Percentiles rank a stretch among this genome's conserved stretches.
These are phyloP conservation scores for Passiflora organensis DNA, from an alignment of 345 rosid species.

Conservation along the genomic window DNA sequence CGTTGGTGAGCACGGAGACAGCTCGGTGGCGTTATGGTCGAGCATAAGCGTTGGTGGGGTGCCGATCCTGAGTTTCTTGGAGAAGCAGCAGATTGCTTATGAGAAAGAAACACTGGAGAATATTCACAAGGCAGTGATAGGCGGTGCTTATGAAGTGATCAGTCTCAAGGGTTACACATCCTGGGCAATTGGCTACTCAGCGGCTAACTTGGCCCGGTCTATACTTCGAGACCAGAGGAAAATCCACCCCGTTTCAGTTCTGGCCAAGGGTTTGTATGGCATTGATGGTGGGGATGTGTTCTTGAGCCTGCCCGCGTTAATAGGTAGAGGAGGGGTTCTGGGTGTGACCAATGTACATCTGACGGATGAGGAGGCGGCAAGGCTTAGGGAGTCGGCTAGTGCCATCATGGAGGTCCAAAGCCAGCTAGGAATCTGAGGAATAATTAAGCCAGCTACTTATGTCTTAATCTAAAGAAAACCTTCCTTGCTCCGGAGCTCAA, in stretches of 20 bases:
- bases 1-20: slow-evolving; percentile 93
- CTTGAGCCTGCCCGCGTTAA: slow-evolving; percentile 78
- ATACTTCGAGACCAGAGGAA: slow-evolving; percentile 79
- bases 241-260: slow-evolving; percentile 86
- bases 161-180: slow-evolving; percentile 87
- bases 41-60: slow-evolving; percentile 91
- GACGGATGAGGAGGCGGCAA: slow-evolving; percentile 54
- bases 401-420: slow-evolving; percentile 62
- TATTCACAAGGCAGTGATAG: slow-evolving; percentile 61
- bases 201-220: slow-evolving; percentile 64
- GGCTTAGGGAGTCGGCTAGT: slow-evolving; percentile 62
- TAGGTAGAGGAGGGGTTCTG: slow-evolving; percentile 68
- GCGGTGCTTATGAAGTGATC: slow-evolving; percentile 80
- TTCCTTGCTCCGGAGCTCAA: too few species aligned
- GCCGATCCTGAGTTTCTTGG: slow-evolving; percentile 69
- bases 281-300: slow-evolving; percentile 64
- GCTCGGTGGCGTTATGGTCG: slow-evolving; percentile 95
- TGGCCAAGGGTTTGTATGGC: slow-evolving; percentile 80
- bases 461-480: too few species aligned
- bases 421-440: slow-evolving; percentile 51
- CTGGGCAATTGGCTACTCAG: slow-evolving; percentile 99
- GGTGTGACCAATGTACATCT: slow-evolving; percentile 79
- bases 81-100: slow-evolving; percentile 61
- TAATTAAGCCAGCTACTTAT: too few species aligned
- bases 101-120: slow-evolving; percentile 75